Conservation (phyloP, 2,329 filamentous ascomycete genomes). For the Dothistroma septosporum region DNA sequence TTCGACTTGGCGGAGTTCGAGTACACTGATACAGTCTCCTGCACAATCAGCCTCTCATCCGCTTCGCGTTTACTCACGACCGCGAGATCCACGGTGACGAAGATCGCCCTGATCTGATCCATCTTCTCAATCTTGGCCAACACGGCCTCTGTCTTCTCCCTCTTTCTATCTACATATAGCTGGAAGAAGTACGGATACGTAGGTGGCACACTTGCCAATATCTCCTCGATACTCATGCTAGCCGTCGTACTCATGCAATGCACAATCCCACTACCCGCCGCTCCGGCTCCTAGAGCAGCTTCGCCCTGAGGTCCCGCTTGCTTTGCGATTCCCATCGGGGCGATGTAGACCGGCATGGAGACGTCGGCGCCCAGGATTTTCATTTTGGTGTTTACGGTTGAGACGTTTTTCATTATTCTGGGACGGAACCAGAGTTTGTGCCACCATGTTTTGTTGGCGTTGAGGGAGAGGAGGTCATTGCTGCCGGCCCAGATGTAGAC, state of each 20-base stretch:
- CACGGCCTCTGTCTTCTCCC: conserved; percentile 50
- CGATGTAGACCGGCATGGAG: conserved; percentile 38
- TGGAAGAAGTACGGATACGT: conserved; percentile 52
- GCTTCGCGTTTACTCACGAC: conserved; percentile 54
- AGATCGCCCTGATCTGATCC: conserved; percentile 50
- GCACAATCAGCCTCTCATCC: conserved; percentile 45
- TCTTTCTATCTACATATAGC: conserved; percentile 58
- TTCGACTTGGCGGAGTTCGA: conserved; percentile 54
- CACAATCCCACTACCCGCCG: conserved; percentile 31
- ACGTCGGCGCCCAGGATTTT: conserved; percentile 33
- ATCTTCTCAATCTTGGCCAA: conserved; percentile 45
- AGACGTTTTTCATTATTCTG: conserved; percentile 44
- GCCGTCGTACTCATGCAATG: conserved; percentile 34
- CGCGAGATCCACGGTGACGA: conserved; percentile 58
- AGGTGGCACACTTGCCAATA: conserved; percentile 27
- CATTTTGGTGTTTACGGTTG: conserved; percentile 34
- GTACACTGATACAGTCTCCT: conserved; percentile 57
- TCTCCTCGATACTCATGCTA: conserved; percentile 31
- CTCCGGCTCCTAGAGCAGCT: conserved; percentile 32
- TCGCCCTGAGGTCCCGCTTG: conserved; percentile 26
- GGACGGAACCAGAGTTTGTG: conserved; percentile 47
- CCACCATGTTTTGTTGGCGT: conserved; percentile 42
- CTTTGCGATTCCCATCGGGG: conserved; percentile 27
- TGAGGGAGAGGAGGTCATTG: conserved; percentile 47
- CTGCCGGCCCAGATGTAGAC: conserved; percentile 48